Conservation (phyloP, 2,329 filamentous ascomycete species). For the Ophiostoma sp. region DNA sequence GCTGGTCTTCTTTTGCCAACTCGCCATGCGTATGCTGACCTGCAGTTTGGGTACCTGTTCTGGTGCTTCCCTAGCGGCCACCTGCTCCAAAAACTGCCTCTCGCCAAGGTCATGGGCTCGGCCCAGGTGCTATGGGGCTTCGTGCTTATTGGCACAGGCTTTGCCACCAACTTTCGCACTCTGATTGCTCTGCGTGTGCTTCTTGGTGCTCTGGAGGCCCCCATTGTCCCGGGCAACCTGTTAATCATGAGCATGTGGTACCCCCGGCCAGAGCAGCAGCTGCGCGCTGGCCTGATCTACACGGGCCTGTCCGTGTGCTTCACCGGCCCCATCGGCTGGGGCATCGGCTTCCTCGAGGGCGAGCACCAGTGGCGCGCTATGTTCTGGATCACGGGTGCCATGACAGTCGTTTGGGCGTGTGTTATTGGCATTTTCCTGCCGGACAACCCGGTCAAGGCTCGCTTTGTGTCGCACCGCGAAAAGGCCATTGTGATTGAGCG, state of each 20-base stretch:
- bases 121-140: constrained; percentile 54
- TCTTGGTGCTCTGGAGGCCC: constrained; percentile 60
- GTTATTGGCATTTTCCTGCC: constrained; percentile 53
- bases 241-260: constrained; percentile 63
- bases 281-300: constrained; percentile 54
- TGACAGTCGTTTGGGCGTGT: constrained; percentile 56
- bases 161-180: constrained; percentile 50
- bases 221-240: constrained; percentile 49
- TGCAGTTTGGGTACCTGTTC: constrained; percentile 41
- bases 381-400: constrained; percentile 57
- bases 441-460: constrained; percentile 43
- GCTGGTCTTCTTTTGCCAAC: constrained; percentile 34
- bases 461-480: constrained; percentile 30
- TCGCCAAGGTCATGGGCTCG: constrained; percentile 37
- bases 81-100: constrained; percentile 33
- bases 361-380: constrained; percentile 61
- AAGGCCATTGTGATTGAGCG: constrained; percentile 33
- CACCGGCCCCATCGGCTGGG: constrained; percentile 45
- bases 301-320: constrained; percentile 52
- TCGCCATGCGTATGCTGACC: not conserved
- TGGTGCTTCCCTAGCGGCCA: constrained; percentile 33
- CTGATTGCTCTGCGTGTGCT: constrained; percentile 53
- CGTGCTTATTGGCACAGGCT: constrained; percentile 47
- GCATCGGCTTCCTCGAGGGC: constrained; percentile 55
- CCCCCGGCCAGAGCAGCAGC: constrained; percentile 57